Conservation (phyloP, 225 moss, liverwort and hornwort genomes). For the Pseudoscleropodium purum region DNA sequence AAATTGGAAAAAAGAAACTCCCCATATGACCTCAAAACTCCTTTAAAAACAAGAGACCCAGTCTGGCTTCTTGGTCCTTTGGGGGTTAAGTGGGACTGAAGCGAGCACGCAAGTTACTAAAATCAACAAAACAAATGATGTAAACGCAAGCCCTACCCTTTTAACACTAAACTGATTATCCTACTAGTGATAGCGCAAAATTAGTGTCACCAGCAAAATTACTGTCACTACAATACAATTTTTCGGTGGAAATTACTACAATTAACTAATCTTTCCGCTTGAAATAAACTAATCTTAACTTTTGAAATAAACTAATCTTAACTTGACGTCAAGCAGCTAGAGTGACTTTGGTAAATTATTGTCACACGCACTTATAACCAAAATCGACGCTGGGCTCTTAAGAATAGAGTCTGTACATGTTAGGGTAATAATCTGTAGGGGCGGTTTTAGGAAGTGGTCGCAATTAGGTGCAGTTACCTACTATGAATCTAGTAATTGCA, state of each 20-base stretch:
- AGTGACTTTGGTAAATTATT: background rate
- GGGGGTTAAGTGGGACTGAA: background rate
- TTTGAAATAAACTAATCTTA: background rate
- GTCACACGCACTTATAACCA: background rate
- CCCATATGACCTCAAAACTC: background rate
- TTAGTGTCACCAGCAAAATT: background rate
- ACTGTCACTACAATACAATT: background rate
- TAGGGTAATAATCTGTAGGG: background rate
- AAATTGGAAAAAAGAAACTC: background rate
- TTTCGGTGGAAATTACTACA: background rate
- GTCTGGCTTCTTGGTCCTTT: background rate
- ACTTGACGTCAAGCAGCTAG: background rate
- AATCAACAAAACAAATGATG: background rate
- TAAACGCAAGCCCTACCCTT: background rate
- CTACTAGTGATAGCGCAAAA: background rate
- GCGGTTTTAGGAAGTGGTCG: background rate
- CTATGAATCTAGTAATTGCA: background rate
- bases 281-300: background rate
- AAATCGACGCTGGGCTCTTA: no score
- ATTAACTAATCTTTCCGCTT: background rate
- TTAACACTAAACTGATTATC: background rate
- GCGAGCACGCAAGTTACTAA: background rate
- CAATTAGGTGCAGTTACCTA: background rate
- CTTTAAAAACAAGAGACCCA: background rate
- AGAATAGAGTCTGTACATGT: background rate